Evolutionary conservation across 192 early-diverging fungal species (phyloP).

Genomic region (Coemansia sp.): DNA sequence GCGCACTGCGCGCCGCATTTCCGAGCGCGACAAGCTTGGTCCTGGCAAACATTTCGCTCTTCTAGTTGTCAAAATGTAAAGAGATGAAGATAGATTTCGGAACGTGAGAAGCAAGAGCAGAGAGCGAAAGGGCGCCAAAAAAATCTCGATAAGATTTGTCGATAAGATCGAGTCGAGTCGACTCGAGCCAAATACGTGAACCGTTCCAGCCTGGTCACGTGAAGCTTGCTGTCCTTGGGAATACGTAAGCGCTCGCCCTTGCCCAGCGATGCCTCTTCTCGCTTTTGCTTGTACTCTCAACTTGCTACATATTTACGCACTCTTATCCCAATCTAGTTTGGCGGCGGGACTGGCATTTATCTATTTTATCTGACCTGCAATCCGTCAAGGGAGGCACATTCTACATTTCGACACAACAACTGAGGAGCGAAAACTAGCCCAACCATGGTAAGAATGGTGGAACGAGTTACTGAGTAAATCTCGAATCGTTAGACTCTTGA

Average conservation of each 20-base stretch:
- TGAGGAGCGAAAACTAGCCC: not conserved
- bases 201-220: constrained; percentile 9
- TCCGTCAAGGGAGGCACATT: not conserved
- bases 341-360: not conserved
- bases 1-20: constrained; percentile 11
- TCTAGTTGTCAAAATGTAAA: not conserved
- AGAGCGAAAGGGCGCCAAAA: not conserved
- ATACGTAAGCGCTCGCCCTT: constrained; percentile 15
- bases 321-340: not conserved
- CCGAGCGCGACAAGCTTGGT: constrained; percentile 9
- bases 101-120: constrained; percentile 2
- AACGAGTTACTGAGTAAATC: not conserved
- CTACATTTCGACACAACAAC: constrained; percentile 1
- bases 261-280: not conserved
- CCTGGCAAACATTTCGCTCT: constrained; percentile 38
- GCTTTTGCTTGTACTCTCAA: not conserved
- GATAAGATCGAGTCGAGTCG: constrained; percentile 1
- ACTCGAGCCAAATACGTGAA: not conserved
- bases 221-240: not conserved
- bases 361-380: not conserved
- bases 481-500: too few relatives aligned
- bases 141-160: not conserved
- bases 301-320: not conserved
- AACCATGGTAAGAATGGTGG: constrained; percentile 20
- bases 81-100: too few relatives aligned